Evolutionary conservation across 257 asterid species (phyloP).

Genomic region (Petunia axillaris): DNA sequence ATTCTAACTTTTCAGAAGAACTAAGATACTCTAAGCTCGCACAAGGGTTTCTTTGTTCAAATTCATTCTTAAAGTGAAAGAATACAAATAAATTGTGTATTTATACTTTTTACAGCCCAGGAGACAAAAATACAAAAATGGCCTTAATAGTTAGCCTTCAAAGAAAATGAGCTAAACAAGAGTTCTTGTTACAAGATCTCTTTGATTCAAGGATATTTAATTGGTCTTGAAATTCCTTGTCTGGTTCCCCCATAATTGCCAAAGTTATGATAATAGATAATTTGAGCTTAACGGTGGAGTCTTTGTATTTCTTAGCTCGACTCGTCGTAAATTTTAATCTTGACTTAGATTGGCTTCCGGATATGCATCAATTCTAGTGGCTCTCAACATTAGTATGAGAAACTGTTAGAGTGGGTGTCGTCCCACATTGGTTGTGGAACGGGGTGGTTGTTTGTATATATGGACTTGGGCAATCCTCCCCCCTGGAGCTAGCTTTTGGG

Average conservation of each 20-base stretch:
- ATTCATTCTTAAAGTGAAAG: too few species aligned
- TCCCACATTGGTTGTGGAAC: too few species aligned
- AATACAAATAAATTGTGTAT: too few species aligned
- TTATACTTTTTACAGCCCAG: not conserved
- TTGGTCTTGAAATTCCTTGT: not conserved
- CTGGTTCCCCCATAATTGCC: not conserved
- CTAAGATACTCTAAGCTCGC: too few species aligned
- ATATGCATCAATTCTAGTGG: not conserved
- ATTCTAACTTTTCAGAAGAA: not conserved
- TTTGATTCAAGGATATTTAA: not conserved
- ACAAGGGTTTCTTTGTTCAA: too few species aligned
- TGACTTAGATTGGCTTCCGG: not conserved
- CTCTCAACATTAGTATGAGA: too few species aligned
- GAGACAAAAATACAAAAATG: not conserved
- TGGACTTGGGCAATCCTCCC: too few species aligned
- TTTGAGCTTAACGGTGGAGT: slow-evolving; percentile 13
- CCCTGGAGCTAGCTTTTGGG: too few species aligned
- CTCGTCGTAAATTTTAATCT: not conserved
- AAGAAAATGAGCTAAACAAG: not conserved
- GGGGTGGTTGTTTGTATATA: too few species aligned
- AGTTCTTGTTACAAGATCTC: not conserved
- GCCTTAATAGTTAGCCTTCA: not conserved
- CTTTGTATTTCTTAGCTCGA: slow-evolving; percentile 1
- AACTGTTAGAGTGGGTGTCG: too few species aligned
- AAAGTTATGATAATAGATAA: not conserved